Evolutionary conservation across 495 filamentous ascomycete genomes (phyloP), one percentile per base, ranked within the genome.

Genomic region (Trichoderma virens): DNA sequence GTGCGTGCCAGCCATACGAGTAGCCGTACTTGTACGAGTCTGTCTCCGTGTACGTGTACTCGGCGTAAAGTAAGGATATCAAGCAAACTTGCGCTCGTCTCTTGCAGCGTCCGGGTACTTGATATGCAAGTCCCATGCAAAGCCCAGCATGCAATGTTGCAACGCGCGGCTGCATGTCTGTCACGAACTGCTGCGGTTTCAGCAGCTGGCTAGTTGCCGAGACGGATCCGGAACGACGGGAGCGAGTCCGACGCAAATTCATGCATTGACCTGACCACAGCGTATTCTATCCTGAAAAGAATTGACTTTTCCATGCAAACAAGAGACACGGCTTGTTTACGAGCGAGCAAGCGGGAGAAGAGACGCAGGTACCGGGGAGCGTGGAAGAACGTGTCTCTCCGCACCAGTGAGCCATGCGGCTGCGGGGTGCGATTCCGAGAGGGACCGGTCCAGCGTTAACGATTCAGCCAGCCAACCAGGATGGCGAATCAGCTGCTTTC

Each of bases 401-500:
- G 51, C 51, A 56, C 51, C 51, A 30, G 51, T 27, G 51, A 56
- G 51, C 7, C 51, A 56, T 27, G 23, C 23, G 51, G 51, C 51
- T 56, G 51, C 25, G 51, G 51, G 51, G 51, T 56, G 51, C 51
- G 18, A 27, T 30, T 56, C 51, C 51, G 51, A 27, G 51, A 56
- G 51, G 51, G 51, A 56, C 51, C 27, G 51, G 51, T 5, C 51
- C 0, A 3, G 27, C 51, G 25, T 56, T 56, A 27, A 56, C 51
- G 51, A 56, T 56, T 56, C 51, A 56, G 51, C 51, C 51, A 27
- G 51, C 51, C 51, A 56, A 56, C 51, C 51, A 56, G 51, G 51
- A 28, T 30, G 27, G 51, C 8, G 14, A 27, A 30, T 30, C 51
- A 56, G 51, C 51, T 56, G 51, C 51, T 56, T 27, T 27, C 25